Evolutionary conservation across 768 basidiomycete species (phyloP).

Genomic region (Galerina sulciceps): DNA sequence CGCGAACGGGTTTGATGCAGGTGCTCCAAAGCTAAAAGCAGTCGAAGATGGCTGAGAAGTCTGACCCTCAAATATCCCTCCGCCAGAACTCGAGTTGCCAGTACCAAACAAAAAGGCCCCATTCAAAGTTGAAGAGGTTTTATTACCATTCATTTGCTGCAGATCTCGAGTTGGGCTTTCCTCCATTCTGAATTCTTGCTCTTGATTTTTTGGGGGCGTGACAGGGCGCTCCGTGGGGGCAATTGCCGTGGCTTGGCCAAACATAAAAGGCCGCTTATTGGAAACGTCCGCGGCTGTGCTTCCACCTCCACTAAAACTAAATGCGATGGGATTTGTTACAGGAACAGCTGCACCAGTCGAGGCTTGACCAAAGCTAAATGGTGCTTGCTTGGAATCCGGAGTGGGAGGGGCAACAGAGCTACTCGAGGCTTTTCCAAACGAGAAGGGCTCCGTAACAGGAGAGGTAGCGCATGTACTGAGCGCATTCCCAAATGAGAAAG

Average conservation of each 20-base stretch:
- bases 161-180: constrained; percentile 77
- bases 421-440: constrained; percentile 44
- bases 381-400: constrained; percentile 21
- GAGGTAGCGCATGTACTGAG: neutral
- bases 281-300: constrained; percentile 47
- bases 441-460: constrained; percentile 34
- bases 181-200: constrained; percentile 78
- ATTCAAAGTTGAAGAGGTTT: constrained; percentile 38
- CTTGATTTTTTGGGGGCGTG: constrained; percentile 67
- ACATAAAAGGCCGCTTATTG: constrained; percentile 56
- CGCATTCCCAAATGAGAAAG: neutral
- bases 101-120: constrained; percentile 51
- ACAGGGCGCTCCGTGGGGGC: constrained; percentile 48
- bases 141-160: constrained; percentile 50
- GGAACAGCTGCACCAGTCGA: constrained; percentile 25
- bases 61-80: constrained; percentile 34
- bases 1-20: constrained; percentile 49
- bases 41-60: constrained; percentile 23
- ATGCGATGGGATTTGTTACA: constrained; percentile 33
- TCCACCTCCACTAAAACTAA: constrained; percentile 55
- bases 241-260: constrained; percentile 43
- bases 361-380: constrained; percentile 48
- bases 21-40: constrained; percentile 47
- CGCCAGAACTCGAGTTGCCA: constrained; percentile 31
- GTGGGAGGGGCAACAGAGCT: constrained; percentile 28